Conservation (phyloP, 192 early-diverging fungal genomes). For the Coemansia sp. region DNA sequence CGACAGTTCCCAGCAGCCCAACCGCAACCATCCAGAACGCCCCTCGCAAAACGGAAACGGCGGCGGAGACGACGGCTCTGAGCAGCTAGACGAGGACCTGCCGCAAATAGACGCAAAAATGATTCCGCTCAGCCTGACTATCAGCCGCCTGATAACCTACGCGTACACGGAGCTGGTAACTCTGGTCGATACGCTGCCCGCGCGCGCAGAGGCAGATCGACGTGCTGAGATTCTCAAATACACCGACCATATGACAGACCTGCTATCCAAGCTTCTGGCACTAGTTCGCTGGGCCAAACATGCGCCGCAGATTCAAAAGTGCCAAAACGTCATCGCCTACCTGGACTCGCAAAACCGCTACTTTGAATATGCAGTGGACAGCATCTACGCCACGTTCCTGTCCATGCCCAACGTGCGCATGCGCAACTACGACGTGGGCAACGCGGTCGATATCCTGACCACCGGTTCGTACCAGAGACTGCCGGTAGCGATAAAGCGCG, state of each 20-base stretch:
- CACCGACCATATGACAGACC: constrained; percentile 59
- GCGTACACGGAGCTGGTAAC: constrained; percentile 67
- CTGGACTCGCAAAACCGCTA: constrained; percentile 61
- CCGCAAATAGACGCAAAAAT: constrained; percentile 62
- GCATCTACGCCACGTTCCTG: constrained; percentile 54
- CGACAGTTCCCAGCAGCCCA: not conserved
- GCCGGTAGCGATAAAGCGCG: constrained; percentile 71
- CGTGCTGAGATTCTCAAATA: constrained; percentile 65
- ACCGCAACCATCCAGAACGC: not conserved
- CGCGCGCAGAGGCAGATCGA: constrained; percentile 57
- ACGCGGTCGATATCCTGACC: constrained; percentile 82
- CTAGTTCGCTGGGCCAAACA: constrained; percentile 73
- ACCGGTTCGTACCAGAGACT: constrained; percentile 79
- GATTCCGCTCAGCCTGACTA: constrained; percentile 59
- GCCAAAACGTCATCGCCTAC: constrained; percentile 64
- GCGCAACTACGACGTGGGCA: constrained; percentile 77
- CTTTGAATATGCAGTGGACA: constrained; percentile 61
- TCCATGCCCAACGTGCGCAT: constrained; percentile 60
- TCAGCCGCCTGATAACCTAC: constrained; percentile 63
- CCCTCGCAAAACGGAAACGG: not conserved
- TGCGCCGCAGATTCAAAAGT: constrained; percentile 67
- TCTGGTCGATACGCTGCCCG: constrained; percentile 63
- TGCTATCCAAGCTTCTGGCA: constrained; percentile 71
- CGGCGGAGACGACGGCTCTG: constrained; percentile 5
- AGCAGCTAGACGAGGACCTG: constrained; percentile 35